Base-by-base conservation (phyloP, 2,329 filamentous ascomycete species). In the Paramyrothecium sp. region DNA sequence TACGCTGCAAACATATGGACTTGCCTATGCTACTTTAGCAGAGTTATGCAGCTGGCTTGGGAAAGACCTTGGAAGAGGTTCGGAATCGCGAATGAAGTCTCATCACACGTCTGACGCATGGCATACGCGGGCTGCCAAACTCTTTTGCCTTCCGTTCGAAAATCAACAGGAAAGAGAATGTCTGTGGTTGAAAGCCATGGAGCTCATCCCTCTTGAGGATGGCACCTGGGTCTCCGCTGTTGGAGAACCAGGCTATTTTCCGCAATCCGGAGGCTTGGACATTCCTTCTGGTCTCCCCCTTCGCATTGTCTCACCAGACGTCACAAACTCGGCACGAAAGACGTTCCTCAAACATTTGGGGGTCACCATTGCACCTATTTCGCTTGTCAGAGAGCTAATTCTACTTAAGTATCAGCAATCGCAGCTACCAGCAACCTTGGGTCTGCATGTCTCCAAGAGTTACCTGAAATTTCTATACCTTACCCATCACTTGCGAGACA, bases 111-210 rank as follows among this genome's bases (percentile, higher is more conserved):
- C 53, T n/a, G 26, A 56, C 3, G 46, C 33, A 22, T 67, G 65
- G 65, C 65, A 67, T 16, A 55, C 57, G 2, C 50, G 58, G 46
- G 54, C 34, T 41, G 54, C 56, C 20, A 51, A 26, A 52, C 50
- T 51, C 19, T 51, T 49, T 11, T n/a, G 34, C 23, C 54, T 8
- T 38, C 33, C 33, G 16, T 38, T 48, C n/a, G 10, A 10, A 10
- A 48, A n/a, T n/a, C n/a, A n/a, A n/a, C n/a, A n/a, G n/a, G n/a
- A n/a, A n/a, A n/a, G n/a, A n/a, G n/a, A n/a, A n/a, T n/a, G n/a
- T n/a, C n/a, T n/a, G n/a, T n/a, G n/a, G n/a, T 10, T 48, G 10
- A 48, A 19, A 19, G 44, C 16, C 8, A 11, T 48, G 44, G 16
- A 17, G n/a, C 44, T 48, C 44, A 8, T 48, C 10, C 44, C 44